Evolutionary conservation across 768 basidiomycete species (phyloP).

Genomic region (Auriculariales sp.): DNA sequence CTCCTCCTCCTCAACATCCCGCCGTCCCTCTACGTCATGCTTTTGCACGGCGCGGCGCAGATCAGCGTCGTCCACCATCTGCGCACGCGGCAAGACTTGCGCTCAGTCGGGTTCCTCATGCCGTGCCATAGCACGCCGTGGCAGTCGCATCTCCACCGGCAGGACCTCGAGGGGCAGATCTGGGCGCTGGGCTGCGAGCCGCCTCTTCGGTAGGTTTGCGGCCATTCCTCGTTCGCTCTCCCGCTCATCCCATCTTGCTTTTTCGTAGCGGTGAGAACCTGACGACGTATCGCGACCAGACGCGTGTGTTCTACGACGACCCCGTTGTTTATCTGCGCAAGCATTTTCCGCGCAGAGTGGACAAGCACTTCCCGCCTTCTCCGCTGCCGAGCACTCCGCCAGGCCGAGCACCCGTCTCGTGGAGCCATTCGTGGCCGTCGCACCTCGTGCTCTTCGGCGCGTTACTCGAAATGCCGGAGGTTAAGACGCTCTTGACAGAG

Average conservation of each 20-base stretch:
- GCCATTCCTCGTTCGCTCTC: background rate
- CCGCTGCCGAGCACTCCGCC: constrained; percentile 26
- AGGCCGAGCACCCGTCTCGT: constrained; percentile 18
- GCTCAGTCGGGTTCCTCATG: constrained; percentile 68
- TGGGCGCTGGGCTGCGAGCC: constrained; percentile 94
- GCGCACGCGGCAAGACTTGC: constrained; percentile 34
- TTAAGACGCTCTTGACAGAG: constrained; percentile 29
- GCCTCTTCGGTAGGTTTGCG: constrained; percentile 46
- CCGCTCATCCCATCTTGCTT: constrained; percentile 6
- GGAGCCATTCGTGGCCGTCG: constrained; percentile 68
- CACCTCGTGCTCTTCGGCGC: constrained; percentile 74
- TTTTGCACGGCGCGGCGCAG: constrained; percentile 70
- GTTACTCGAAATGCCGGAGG: constrained; percentile 40
- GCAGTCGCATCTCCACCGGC: constrained; percentile 71
- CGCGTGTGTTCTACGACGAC: constrained; percentile 61
- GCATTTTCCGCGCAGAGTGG: constrained; percentile 52
- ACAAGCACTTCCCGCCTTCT: constrained; percentile 51
- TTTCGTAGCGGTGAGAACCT: constrained; percentile 32
- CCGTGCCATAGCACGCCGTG: constrained; percentile 96
- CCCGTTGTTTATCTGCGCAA: constrained; percentile 50
- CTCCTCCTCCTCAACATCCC: constrained; percentile 43
- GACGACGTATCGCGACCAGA: constrained; percentile 59
- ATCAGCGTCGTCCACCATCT: constrained; percentile 61
- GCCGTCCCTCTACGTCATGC: constrained; percentile 49
- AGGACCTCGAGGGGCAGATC: constrained; percentile 43